A percentile compares a stretch with the other conserved stretches of the same genome.
phyloP scores from a whole-genome alignment of 106 monocot species.

The Agapanthus africanus region DNA sequence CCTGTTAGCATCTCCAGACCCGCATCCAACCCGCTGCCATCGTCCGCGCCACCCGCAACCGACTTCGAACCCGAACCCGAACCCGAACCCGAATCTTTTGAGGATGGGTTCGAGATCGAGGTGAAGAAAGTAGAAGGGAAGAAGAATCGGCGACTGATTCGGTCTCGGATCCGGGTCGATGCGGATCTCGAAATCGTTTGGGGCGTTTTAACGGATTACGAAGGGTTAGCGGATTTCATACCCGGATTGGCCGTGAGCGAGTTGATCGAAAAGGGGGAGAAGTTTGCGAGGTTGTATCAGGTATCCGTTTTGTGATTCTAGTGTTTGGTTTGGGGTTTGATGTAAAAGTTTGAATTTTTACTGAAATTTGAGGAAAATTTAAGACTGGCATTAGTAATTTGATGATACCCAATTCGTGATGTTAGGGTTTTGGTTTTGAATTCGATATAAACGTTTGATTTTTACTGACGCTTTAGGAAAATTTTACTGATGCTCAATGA shows the following conservation, averaged over 20 bases:
- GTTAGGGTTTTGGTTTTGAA: too few species aligned
- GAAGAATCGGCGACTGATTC: constrained; percentile 50
- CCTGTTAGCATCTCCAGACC: not conserved
- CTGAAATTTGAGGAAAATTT: not conserved
- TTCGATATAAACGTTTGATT: too few species aligned
- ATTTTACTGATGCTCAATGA: too few species aligned
- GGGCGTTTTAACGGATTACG: constrained; percentile 81
- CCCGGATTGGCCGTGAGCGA: constrained; percentile 58
- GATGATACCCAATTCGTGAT: too few species aligned
- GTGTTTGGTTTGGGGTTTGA: not conserved
- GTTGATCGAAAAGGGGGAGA: constrained; percentile 51
- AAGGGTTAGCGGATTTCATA: constrained; percentile 78
- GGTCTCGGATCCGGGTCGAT: constrained; percentile 40
- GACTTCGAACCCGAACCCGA: not conserved
- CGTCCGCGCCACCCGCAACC: not conserved
- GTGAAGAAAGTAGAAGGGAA: constrained; percentile 29
- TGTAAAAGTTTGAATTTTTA: constrained; percentile 1
- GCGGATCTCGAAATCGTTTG: constrained; percentile 69
- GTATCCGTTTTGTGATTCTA: constrained; percentile 14
- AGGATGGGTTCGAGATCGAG: constrained; percentile 52
- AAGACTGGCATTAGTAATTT: too few species aligned
- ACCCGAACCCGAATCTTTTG: not conserved
- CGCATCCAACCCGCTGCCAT: not conserved
- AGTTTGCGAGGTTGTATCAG: constrained; percentile 74
- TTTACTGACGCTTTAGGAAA: too few species aligned